Percentiles rank a stretch among this genome's conserved stretches.
Evolutionary conservation across 495 filamentous ascomycete genomes (phyloP).

Genomic region (Penicillium salamii): DNA sequence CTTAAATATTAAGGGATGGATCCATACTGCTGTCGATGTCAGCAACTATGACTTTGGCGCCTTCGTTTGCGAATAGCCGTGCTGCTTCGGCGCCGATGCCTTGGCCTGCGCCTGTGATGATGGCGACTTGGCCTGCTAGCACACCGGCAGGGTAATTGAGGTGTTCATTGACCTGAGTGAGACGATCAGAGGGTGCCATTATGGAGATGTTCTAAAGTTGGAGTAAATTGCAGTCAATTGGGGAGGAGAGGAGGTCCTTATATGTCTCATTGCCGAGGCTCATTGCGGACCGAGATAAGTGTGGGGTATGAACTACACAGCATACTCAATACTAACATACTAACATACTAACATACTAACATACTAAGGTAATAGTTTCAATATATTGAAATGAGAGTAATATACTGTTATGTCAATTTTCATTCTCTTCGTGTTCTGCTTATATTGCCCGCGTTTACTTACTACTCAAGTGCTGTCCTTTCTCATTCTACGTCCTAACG

Average conservation of each 20-base stretch:
- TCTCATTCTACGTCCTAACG: background rate
- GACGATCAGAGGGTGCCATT: slow-evolving; percentile 49
- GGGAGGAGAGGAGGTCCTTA: slow-evolving; percentile 16
- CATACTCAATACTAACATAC: no score
- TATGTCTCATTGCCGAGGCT: slow-evolving; percentile 30
- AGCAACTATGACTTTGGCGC: slow-evolving; percentile 76
- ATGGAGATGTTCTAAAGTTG: slow-evolving; percentile 9
- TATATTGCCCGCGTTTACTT: no score
- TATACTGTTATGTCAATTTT: no score
- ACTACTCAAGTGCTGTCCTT: slow-evolving; percentile 5
- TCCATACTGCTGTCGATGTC: slow-evolving; percentile 71
- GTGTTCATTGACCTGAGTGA: slow-evolving; percentile 68
- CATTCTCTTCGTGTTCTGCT: no score
- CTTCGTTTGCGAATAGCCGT: slow-evolving; percentile 78
- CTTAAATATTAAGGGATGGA: background rate
- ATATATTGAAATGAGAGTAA: no score
- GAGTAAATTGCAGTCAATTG: slow-evolving; percentile 3
- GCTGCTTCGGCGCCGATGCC: slow-evolving; percentile 86
- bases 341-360: no score
- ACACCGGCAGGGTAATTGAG: slow-evolving; percentile 78
- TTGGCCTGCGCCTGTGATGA: slow-evolving; percentile 85
- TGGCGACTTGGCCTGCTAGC: slow-evolving; percentile 75
- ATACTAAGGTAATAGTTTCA: no score
- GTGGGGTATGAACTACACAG: slow-evolving; percentile 3
- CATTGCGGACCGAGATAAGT: slow-evolving; percentile 26